Evolutionary conservation across 805 yeast species (phyloP), one percentile per base, ranked within the genome.

Genomic region (Kockiozyma suomiensis): DNA sequence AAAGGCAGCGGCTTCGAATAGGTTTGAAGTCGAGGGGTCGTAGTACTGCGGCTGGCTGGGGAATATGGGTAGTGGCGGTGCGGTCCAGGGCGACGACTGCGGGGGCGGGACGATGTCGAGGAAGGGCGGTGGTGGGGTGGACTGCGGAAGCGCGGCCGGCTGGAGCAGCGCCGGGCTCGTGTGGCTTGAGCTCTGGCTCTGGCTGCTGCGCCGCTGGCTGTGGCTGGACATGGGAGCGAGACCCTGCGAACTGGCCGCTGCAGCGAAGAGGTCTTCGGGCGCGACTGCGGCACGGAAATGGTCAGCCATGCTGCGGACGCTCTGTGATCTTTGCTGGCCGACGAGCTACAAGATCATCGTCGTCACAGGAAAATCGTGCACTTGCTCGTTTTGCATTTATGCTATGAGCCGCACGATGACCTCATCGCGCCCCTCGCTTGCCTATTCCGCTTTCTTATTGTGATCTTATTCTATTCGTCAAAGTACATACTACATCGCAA

Each of bases 1-100:
- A 32, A 15, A 41, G 30, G 55, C 55, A 32, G 55, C 55, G 41
- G 55, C 55, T 28, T 51, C 48, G 21, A 51, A 51, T 32, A 51
- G 55, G 41, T 41, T 28, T 15, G 55, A 42, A 5, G 54, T 50
- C 28, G 54, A 26, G 10, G 54, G 40, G 13, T 46, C 47, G 38
- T 50, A 50, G 54, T 50, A 50, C 26, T 32, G 46, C 19, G 30
- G 56, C 47, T 37, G 47, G 37, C 15, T 32, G 7, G 13, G 33
- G n/a, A 26, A 30, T 10, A 12, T 30, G 17, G 21, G 47, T 28
- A 23, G 28, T 7, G 42, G 38, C 38, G 42, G 42, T 17, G 6
- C 17, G 38, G 33, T 30, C 33, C 33, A 30, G 33, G 33, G 10
- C 33, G 33, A 30, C 10, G 33, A 30, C 33, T 30, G 33, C 33